These are phyloP conservation scores for Arthrobotrys pseudoclavata DNA, from an alignment of 2,329 filamentous ascomycete species.

Conservation along the genomic window DNA sequence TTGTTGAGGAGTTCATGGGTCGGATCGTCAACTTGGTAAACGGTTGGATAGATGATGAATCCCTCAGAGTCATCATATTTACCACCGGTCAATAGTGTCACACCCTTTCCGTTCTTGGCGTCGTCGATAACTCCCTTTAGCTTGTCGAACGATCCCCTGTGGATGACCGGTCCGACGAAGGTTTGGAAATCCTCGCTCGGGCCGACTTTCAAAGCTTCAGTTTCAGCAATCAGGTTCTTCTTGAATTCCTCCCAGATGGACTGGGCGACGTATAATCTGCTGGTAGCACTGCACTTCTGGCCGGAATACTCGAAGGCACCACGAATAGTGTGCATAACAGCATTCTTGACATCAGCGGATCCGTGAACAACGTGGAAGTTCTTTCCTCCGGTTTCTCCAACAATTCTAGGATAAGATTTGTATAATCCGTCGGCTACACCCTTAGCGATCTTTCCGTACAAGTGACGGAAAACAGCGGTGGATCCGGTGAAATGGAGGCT, in stretches of 20 bases:
- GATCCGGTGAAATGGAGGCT: slow-evolving; percentile 96
- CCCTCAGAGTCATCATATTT: slow-evolving; percentile 82
- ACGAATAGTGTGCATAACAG: slow-evolving; percentile 83
- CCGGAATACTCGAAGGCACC: slow-evolving; percentile 92
- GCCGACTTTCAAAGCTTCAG: slow-evolving; percentile 78
- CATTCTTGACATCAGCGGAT: slow-evolving; percentile 82
- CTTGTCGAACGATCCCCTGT: slow-evolving; percentile 84
- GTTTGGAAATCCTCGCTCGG: slow-evolving; percentile 78
- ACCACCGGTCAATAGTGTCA: slow-evolving; percentile 81
- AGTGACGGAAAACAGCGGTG: slow-evolving; percentile 87
- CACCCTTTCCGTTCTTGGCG: slow-evolving; percentile 74
- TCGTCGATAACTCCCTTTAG: slow-evolving; percentile 81
- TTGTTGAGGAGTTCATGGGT: slow-evolving; percentile 79
- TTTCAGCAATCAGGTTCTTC: slow-evolving; percentile 76
- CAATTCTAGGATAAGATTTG: slow-evolving; percentile 85
- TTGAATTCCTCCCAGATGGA: slow-evolving; percentile 80
- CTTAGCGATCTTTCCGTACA: slow-evolving; percentile 87
- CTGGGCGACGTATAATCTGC: slow-evolving; percentile 81
- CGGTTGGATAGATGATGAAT: slow-evolving; percentile 86
- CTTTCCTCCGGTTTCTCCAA: slow-evolving; percentile 92
- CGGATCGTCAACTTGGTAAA: slow-evolving; percentile 81
- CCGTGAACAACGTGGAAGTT: slow-evolving; percentile 89
- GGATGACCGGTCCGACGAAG: slow-evolving; percentile 90
- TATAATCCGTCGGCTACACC: slow-evolving; percentile 87
- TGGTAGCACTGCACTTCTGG: slow-evolving; percentile 90